Evolutionary conservation across 495 filamentous ascomycete species (phyloP), one percentile per base, ranked within the genome.

Genomic region (Niebla homalea): DNA sequence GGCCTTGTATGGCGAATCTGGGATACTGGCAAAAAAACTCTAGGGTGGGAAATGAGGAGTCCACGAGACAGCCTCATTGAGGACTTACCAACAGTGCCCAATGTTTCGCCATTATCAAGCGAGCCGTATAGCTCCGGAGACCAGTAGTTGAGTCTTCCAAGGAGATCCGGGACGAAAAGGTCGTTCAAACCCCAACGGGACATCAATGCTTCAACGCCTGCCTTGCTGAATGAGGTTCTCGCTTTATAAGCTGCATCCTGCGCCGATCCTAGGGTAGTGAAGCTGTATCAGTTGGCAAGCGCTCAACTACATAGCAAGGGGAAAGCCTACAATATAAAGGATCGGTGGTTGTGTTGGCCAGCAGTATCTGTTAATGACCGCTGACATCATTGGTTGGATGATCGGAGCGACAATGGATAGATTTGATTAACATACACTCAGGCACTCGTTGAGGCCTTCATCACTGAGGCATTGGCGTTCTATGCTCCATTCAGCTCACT

Each of bases 1-100:
- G 26, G 26, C 26, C 26, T 8, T 53, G 42, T 11, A 53, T 43
- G 21, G 23, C 41, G 26, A 19, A 53, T 37, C 50, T 23, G 4
- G 50, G 50, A 36, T 53, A 44, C 23, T 53, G 50, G 50, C 50
- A 50, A 50, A 53, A 53, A 43, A 50, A 53, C 8, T 53, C 50
- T 53, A 35, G 21, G 11, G 16, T 14, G 44, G 12, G 19, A 14
- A 47, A 8, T 25, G 44, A 29, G 44, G 21, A 14, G 14, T 15
- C 14, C 12, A 6, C 40, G 23, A 43, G 40, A 43, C 40, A 4
- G 19, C 19, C 3, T 20, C 40, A 5, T 43, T 16, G 23, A 20
- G 2, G 4, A 18, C 40, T 14, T 23, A 23, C 40, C n/a, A 10
- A 20, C 40, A 43, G n/a, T 32, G 6, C 26, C 26, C 14, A 16